Percentiles rank a stretch among this genome's conserved stretches.
These are phyloP conservation scores for Penicillium salamii DNA, from an alignment of 495 filamentous ascomycete genomes.

Conservation along the genomic window DNA sequence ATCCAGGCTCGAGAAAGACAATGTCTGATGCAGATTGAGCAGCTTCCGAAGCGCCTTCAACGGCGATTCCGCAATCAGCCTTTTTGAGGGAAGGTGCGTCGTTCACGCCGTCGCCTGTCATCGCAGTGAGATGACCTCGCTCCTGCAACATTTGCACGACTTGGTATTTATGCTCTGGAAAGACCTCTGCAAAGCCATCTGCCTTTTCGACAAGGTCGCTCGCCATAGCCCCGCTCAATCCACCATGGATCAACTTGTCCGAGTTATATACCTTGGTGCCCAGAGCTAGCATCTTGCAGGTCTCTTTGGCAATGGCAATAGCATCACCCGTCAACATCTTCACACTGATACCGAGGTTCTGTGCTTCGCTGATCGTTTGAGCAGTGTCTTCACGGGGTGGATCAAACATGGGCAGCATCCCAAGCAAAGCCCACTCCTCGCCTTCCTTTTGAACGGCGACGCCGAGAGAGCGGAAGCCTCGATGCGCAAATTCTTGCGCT, in stretches of 20 bases:
- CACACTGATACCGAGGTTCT: conserved; percentile 67
- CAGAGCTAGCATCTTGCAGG: conserved; percentile 71
- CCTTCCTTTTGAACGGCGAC: conserved; percentile 64
- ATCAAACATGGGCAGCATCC: conserved; percentile 75
- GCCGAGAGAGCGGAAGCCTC: conserved; percentile 73
- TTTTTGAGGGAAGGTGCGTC: conserved; percentile 96
- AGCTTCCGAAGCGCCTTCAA: conserved; percentile 71
- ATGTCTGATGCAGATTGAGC: conserved; percentile 74
- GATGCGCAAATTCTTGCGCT: conserved; percentile 68
- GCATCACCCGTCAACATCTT: conserved; percentile 78
- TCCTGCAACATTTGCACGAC: conserved; percentile 96
- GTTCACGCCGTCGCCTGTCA: conserved; percentile 98
- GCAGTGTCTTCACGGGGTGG: conserved; percentile 74
- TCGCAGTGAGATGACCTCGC: conserved; percentile 92
- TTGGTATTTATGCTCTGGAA: conserved; percentile 97
- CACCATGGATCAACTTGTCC: conserved; percentile 66
- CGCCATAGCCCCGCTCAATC: conserved; percentile 65
- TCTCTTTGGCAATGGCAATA: conserved; percentile 73
- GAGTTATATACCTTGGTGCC: conserved; percentile 78
- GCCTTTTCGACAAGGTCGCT: conserved; percentile 70
- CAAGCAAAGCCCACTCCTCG: conserved; percentile 62
- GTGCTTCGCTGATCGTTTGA: conserved; percentile 69
- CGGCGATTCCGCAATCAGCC: conserved; percentile 75
- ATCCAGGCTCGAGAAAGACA: conserved; percentile 70
- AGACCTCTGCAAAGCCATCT: conserved; percentile 81